Evolutionary conservation across 176 grass and related monocot genomes (phyloP).

Genomic region (Eleusine coracana): DNA sequence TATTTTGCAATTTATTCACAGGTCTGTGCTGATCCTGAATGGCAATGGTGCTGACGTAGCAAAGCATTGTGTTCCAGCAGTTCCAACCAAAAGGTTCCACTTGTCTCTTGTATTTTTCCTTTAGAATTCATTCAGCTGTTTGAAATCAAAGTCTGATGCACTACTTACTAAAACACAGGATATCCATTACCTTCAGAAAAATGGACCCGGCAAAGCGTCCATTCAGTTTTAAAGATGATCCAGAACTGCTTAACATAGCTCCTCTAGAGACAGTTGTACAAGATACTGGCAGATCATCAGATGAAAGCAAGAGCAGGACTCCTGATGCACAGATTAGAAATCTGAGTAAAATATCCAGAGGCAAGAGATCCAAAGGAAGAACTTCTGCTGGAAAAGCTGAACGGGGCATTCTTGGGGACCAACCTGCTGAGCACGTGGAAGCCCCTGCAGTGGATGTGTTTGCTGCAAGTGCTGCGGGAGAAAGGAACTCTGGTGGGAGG

Average conservation of each 20-base stretch:
- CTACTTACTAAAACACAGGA: conserved; percentile 55
- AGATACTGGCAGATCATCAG: conserved; percentile 46
- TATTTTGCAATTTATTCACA: conserved; percentile 27
- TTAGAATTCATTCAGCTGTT: conserved; percentile 8
- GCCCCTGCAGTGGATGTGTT: not conserved
- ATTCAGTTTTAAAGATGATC: conserved; percentile 57
- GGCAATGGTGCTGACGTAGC: conserved; percentile 90
- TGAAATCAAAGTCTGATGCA: conserved; percentile 29
- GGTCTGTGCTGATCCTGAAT: conserved; percentile 83
- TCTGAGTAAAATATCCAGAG: conserved; percentile 42
- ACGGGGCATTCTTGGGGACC: conserved; percentile 37
- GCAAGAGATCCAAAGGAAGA: conserved; percentile 51
- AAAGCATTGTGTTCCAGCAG: conserved; percentile 87
- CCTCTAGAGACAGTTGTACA: conserved; percentile 40
- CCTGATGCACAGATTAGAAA: conserved; percentile 32
- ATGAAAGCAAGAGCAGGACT: conserved; percentile 44
- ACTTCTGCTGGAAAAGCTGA: conserved; percentile 41
- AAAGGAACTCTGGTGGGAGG: conserved; percentile 12
- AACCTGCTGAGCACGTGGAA: conserved; percentile 21
- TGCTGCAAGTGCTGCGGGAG: conserved; percentile 32
- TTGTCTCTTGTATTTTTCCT: conserved; percentile 25
- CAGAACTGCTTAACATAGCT: conserved; percentile 57
- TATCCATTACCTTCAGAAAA: conserved; percentile 89
- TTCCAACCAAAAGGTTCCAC: conserved; percentile 66
- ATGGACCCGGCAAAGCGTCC: conserved; percentile 77